Evolutionary conservation across 305 asterid species (phyloP), one percentile per base, ranked within the genome.

Genomic region (Fraxinus latifolia): DNA sequence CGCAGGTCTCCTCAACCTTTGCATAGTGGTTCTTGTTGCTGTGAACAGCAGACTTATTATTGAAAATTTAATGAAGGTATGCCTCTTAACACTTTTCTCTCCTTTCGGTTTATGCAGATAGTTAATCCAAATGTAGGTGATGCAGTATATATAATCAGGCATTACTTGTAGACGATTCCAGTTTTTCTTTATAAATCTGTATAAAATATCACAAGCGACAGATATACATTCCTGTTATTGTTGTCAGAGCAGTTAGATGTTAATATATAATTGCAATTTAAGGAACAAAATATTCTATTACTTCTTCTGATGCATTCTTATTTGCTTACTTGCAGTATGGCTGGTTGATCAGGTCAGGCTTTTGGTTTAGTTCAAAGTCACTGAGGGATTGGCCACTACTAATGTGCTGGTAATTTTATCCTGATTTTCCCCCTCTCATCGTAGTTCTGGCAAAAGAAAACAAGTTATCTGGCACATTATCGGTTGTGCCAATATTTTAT

Each of bases 1-100:
- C 88, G 99, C 98, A 67, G 98, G 99, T 67, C 94, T 96, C 62
- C 93, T 96, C 91, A 96, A 96, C 88, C 98, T 96, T 80, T 96
- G 99, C 87, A 88, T 96, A 58, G 99, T 96, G 91, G 99, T 96
- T 87, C 99, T 96, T 84, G 97, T 95, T 76, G 98, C 99, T 62
- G 97, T 96, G 88, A 96, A 96, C 88, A 84, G 99, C 90, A 92
- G 99, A 88, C 98, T 96, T 85, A 95, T 96, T 79, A 95, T 96
- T 81, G 99, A 96, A 83, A 96, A 96, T 87, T 86, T 96, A 90
- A 92, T 96, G 98, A 96, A 96, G 99, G 99, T 94, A 77, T 9
- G 91, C 78, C 58, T 80, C 83, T 78, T 44, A 3, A 3, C 58
- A 37, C 72, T 25, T 42, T 11, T 76, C 32, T 9, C 39, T 75